A percentile compares a stretch with the other conserved stretches of the same genome.
phyloP scores from a whole-genome alignment of 148 eudicot genomes.

The Heliosperma pusillum region DNA sequence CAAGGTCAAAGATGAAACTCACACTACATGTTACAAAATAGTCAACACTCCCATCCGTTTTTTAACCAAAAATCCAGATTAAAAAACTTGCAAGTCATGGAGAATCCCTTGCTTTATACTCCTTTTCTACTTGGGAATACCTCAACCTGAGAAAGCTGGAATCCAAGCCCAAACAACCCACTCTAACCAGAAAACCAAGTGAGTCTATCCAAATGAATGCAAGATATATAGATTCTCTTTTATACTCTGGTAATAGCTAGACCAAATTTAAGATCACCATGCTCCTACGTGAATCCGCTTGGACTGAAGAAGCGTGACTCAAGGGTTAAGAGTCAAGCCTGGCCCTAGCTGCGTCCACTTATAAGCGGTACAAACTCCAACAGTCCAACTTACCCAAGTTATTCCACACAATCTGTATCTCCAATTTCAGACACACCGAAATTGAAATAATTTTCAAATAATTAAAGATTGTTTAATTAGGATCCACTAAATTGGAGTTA shows the following conservation, averaged over 20 bases:
- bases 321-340: background rate
- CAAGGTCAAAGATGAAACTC: background rate
- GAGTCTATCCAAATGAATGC: background rate
- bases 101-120: background rate
- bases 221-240: background rate
- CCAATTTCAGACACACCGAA: background rate
- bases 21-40: background rate
- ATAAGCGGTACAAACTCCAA: background rate
- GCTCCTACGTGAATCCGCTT: too few relatives aligned
- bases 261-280: background rate
- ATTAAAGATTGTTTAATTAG: background rate
- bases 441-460: background rate
- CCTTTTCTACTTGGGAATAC: too few relatives aligned
- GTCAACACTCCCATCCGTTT: too few relatives aligned
- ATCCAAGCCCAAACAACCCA: background rate
- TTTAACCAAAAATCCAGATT: too few relatives aligned
- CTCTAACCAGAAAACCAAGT: background rate
- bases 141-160: background rate
- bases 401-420: background rate
- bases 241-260: background rate
- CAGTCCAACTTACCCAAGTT: background rate
- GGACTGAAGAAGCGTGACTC: too few relatives aligned
- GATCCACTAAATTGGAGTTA: background rate
- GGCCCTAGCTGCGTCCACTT: constrained; percentile 1
- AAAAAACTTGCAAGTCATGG: background rate